Evolutionary conservation across 768 basidiomycete genomes (phyloP).

Genomic region (Crepidotus variabilis): DNA sequence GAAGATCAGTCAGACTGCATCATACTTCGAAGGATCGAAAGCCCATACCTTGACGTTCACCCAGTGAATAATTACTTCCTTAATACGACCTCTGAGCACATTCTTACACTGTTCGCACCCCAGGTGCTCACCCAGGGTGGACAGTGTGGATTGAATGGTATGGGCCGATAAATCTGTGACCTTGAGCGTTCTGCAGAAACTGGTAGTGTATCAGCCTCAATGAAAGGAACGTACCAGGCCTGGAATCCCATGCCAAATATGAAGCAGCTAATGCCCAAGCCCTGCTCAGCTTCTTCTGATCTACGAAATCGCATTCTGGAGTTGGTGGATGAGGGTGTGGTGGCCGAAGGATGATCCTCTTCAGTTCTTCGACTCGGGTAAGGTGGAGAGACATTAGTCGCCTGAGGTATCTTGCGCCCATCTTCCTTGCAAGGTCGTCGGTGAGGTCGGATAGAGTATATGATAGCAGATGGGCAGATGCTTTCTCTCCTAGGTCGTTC

Average conservation of each 20-base stretch:
- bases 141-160: constrained; percentile 23
- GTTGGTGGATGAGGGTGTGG: constrained; percentile 27
- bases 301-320: constrained; percentile 22
- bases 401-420: constrained; percentile 25
- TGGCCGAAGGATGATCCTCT: constrained; percentile 23
- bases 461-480: constrained; percentile 23
- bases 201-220: not conserved
- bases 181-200: constrained; percentile 4
- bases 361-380: constrained; percentile 18
- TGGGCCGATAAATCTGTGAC: constrained; percentile 23
- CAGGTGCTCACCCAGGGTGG: constrained; percentile 23
- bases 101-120: constrained; percentile 25
- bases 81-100: constrained; percentile 20
- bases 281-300: constrained; percentile 33
- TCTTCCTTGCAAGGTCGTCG: constrained; percentile 20
- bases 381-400: constrained; percentile 25
- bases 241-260: constrained; percentile 32
- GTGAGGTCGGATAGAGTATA: constrained; percentile 18
- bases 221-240: constrained; percentile 25
- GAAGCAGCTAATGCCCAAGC: constrained; percentile 35
- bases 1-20: too few species aligned
- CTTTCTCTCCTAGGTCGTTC: constrained; percentile 15
- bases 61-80: constrained; percentile 26
- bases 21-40: too few species aligned
- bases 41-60: constrained; percentile 24